Conservation (phyloP, 768 basidiomycete genomes). For the Aureoboletus auriporus region DNA sequence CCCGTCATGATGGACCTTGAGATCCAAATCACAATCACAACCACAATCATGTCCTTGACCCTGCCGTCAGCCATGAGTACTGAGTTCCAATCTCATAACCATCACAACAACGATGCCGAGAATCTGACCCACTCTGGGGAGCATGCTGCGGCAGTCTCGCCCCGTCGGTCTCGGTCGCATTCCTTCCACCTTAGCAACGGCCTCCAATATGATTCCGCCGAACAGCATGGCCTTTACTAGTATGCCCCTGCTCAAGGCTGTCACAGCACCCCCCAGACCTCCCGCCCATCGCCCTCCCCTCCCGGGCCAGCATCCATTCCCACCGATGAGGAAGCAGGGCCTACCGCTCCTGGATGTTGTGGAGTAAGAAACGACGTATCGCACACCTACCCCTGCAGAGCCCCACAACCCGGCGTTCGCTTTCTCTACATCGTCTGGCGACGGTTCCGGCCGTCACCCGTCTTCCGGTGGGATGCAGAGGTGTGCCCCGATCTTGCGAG, state of each 20-base stretch:
- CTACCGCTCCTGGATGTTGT: constrained; percentile 26
- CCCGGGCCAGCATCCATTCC: constrained; percentile 24
- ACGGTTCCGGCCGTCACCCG: constrained; percentile 28
- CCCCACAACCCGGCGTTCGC: constrained; percentile 47
- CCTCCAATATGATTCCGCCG: too few relatives aligned
- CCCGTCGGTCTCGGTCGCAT: too few relatives aligned
- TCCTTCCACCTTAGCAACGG: too few relatives aligned
- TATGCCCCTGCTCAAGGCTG: too few relatives aligned
- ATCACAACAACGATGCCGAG: too few relatives aligned
- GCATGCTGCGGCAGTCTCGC: too few relatives aligned
- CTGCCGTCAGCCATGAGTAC: constrained; percentile 33
- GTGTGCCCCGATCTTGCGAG: constrained; percentile 82
- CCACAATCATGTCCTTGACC: constrained; percentile 30
- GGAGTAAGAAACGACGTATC: constrained; percentile 41
- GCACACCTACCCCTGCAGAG: constrained; percentile 50
- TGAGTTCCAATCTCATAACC: constrained; percentile 15
- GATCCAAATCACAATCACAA: constrained; percentile 27
- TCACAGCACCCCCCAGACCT: constrained; percentile 38
- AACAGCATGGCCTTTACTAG: too few relatives aligned
- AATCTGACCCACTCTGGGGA: too few relatives aligned
- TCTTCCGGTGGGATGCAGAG: constrained; percentile 36
- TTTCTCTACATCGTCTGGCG: constrained; percentile 17
- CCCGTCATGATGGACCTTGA: constrained; percentile 29
- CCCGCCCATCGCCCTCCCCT: constrained; percentile 36
- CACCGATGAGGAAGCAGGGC: constrained; percentile 20